phyloP scores from a whole-genome alignment of 2,329 filamentous ascomycete species.

The Coniochaeta sp. region DNA sequence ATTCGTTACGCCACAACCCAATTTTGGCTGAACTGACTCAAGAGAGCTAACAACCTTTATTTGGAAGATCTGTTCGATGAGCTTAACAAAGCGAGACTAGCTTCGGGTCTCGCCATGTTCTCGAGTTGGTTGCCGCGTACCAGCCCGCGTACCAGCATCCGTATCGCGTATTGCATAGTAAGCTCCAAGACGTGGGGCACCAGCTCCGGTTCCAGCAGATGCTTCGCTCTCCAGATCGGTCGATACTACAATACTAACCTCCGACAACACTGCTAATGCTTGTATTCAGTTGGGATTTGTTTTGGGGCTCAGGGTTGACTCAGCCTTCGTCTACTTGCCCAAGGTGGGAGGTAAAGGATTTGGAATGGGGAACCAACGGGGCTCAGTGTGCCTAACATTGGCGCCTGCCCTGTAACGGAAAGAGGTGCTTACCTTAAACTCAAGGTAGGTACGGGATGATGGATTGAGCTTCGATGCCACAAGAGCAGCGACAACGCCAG shows the following conservation, averaged over 20 bases:
- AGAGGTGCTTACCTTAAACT: too few relatives aligned
- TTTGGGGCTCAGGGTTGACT: background rate
- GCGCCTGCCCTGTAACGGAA: too few relatives aligned
- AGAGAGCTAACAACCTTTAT: too few relatives aligned
- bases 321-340: background rate
- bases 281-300: background rate
- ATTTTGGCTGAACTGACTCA: too few relatives aligned
- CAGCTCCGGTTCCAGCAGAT: background rate
- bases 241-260: background rate
- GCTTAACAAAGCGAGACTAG: background rate
- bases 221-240: background rate
- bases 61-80: too few relatives aligned
- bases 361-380: background rate
- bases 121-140: too few relatives aligned
- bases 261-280: background rate
- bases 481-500: too few relatives aligned
- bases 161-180: background rate
- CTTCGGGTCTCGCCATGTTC: too few relatives aligned
- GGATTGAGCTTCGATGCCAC: too few relatives aligned
- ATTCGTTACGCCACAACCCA: too few relatives aligned
- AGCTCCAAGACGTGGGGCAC: background rate
- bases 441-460: too few relatives aligned
- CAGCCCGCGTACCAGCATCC: background rate
- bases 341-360: background rate
- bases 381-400: background rate